Evolutionary conservation across 176 grass and related monocot species (phyloP), one percentile per base, ranked within the genome.

Genomic region (Aegilops sharonensis): DNA sequence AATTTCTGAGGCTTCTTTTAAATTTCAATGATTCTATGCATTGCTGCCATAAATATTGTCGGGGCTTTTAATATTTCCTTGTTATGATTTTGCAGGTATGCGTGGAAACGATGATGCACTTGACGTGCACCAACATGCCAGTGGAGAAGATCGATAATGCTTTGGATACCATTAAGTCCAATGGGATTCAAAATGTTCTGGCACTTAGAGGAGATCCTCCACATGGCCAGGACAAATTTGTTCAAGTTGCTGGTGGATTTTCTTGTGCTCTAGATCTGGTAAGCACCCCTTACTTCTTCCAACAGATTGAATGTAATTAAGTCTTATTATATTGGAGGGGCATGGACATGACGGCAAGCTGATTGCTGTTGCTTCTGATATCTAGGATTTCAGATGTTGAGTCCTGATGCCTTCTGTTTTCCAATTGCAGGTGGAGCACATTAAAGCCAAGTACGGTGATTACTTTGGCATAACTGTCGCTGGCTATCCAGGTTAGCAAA

Each of bases 101-200:
- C 3, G 94, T 97, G 59, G 94, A 97, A 92, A 91, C 94, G 70
- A 97, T 97, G 94, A 97, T 97, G 94, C 94, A 97, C 69, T 85
- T 97, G 83, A 97, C 94, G 84, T 97, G 94, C 81, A 97, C 92
- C 62, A 97, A 97, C 80, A 97, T 97, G 94, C 94, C 90, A 37
- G 80, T 97, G 42, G 94, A 97, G 87, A 94, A 97, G 81, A 97
- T 97, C 34, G 90, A 97, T 52, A 86, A 89, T 88, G 94, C 92
- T 75, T 88, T 97, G 78, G 72, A 92, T 65, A 94, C 94, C 77
- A 94, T 94, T 65, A 94, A 94, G 75, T 43, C 78, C 32, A 92
- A 97, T 85, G 94, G 92, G 78, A 97, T 97, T 90, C 94, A 97
- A 90, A 97, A 97, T 94, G 91, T 97, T 91, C 76, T 97, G 66